Base-by-base conservation (phyloP, 2,329 filamentous ascomycete genomes). In the Lecanosticta acicola region DNA sequence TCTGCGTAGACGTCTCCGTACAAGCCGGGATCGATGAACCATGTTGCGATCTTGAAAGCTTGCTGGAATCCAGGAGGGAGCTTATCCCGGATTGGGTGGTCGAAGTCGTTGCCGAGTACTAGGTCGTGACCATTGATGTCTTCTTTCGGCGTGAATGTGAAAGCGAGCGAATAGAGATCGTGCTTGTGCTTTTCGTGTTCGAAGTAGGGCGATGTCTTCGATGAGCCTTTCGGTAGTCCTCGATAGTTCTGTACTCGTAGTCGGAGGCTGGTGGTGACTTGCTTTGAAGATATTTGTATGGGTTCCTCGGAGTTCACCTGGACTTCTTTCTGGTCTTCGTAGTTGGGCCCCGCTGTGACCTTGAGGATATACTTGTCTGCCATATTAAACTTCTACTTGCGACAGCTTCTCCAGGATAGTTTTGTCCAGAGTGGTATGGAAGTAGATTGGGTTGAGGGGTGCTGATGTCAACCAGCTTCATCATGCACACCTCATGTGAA, bases 61-160 rank as follows among this genome's bases (percentile, higher is more conserved):
- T 87, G 84, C 62, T 80, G 81, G 67, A 95, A 94, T 0, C 91
- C 89, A 0, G 87, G 87, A 0, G 93, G 91, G 1, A 98, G 73
- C 13, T 83, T 79, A 63, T 95, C 85, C 21, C 88, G 80, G 57
- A 98, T 93, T 0, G 93, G 87, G 41, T 85, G 80, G 61, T 95
- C 90, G 64, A 97, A 96, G 72, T 96, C 89, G 66, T 97, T 97
- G 34, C 91, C 93, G 59, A 95, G 95, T 43, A 96, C 81, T 2
- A 98, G 74, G 51, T 94, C 82, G 19, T 78, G 68, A 36, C 80
- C 88, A 2, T 75, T 73, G 46, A 94, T 81, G 29, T 67, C 67
- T 21, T 70, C 59, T 58, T 85, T 87, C n/a, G 85, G 87, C 0
- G 78, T 81, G 66, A 96, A 87, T 37, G 79, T 77, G 62, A 95